Evolutionary conservation across 345 rosid species (phyloP).

Genomic region (Rhizophora apiculata): DNA sequence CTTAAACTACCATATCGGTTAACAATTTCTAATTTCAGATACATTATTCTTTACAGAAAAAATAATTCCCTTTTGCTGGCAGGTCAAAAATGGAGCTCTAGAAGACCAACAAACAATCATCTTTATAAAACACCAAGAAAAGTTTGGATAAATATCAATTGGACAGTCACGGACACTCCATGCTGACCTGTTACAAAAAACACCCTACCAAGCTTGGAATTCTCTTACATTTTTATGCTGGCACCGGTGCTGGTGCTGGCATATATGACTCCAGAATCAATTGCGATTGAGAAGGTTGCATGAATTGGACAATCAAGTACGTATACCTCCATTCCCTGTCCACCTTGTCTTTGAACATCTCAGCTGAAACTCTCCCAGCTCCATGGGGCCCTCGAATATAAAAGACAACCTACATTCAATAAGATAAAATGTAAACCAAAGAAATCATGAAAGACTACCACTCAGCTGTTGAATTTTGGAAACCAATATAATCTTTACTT

Average conservation of each 20-base stretch:
- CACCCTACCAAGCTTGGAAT: neutral
- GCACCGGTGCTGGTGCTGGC: constrained; percentile 45
- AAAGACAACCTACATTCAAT: constrained; percentile 59
- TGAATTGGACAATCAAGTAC: constrained; percentile 72
- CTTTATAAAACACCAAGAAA: neutral
- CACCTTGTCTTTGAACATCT: constrained; percentile 85
- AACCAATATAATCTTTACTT: no score
- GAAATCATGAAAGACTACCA: neutral
- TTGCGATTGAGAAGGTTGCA: constrained; percentile 62
- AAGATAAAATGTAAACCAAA: neutral
- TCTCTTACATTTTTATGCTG: neutral
- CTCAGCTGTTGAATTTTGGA: neutral
- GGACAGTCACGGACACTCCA: neutral
- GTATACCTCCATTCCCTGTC: constrained; percentile 89
- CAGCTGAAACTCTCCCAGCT: constrained; percentile 79
- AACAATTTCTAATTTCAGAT: no score
- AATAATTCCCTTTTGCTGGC: no score
- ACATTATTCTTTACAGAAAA: no score
- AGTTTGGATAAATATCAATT: neutral
- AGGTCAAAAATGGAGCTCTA: neutral
- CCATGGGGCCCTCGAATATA: constrained; percentile 90
- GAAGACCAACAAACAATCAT: neutral
- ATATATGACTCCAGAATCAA: constrained; percentile 84
- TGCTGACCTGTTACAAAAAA: neutral
- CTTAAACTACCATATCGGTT: no score